A percentile compares a stretch with the other conserved stretches of the same genome.
These are phyloP conservation scores for Paragyromitra xinjiangensis DNA, from an alignment of 495 filamentous ascomycete species.

Conservation along the genomic window DNA sequence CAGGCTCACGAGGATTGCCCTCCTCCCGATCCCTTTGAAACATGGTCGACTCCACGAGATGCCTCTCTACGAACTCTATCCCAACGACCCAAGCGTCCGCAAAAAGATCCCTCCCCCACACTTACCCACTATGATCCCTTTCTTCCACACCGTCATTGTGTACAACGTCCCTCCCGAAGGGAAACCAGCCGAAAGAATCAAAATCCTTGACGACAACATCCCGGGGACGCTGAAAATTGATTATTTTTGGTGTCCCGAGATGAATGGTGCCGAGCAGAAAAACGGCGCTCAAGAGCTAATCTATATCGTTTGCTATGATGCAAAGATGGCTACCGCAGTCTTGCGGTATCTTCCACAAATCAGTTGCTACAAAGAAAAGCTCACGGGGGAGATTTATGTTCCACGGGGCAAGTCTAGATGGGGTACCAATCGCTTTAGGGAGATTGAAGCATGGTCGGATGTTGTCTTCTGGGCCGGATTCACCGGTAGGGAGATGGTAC, in stretches of 20 bases:
- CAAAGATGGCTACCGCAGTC: background rate
- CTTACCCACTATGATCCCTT: slow-evolving; percentile 1
- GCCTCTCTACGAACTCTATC: slow-evolving; percentile 27
- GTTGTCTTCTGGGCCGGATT: slow-evolving; percentile 31
- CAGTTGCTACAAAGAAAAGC: background rate
- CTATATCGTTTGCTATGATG: slow-evolving; percentile 23
- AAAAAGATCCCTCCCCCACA: slow-evolving; percentile 4
- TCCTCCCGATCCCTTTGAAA: background rate
- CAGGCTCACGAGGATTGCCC: slow-evolving; percentile 16
- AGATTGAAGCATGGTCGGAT: slow-evolving; percentile 4
- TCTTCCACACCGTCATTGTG: slow-evolving; percentile 31
- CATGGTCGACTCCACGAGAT: background rate
- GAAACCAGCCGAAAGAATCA: slow-evolving; percentile 4
- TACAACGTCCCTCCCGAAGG: slow-evolving; percentile 7
- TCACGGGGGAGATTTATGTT: slow-evolving; percentile 21
- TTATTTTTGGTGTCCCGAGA: slow-evolving; percentile 22
- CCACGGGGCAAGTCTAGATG: background rate
- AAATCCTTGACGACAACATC: slow-evolving; percentile 1
- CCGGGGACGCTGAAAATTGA: slow-evolving; percentile 8
- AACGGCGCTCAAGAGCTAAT: background rate
- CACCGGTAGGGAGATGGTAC: slow-evolving; percentile 6
- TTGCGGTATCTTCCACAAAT: slow-evolving; percentile 13
- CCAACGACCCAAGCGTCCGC: slow-evolving; percentile 4
- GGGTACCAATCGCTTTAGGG: background rate
- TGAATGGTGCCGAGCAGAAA: background rate